Conservation (phyloP, 768 basidiomycete species). For the Chalciporus sphaerocephalus region DNA sequence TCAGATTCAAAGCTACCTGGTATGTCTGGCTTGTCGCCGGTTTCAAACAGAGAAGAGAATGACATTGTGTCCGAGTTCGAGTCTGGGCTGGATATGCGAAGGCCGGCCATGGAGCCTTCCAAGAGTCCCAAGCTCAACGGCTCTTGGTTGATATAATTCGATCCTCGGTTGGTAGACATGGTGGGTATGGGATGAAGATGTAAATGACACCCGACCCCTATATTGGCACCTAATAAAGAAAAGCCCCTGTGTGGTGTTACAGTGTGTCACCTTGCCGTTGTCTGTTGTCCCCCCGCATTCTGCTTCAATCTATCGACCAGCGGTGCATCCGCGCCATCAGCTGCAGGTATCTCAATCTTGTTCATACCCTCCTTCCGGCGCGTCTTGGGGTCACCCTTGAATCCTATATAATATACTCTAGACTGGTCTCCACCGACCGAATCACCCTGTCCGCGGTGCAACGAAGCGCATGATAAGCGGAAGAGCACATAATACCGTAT, state of each 20-base stretch:
- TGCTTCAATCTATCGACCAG: slow-evolving; percentile 57
- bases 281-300: slow-evolving; percentile 56
- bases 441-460: slow-evolving; percentile 46
- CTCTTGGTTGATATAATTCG: background rate
- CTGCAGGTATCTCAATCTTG: slow-evolving; percentile 73
- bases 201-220: background rate
- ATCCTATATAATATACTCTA: slow-evolving; percentile 75
- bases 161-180: background rate
- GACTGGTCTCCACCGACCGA: slow-evolving; percentile 61
- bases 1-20: background rate
- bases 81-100: background rate
- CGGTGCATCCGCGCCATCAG: slow-evolving; percentile 70
- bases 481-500: slow-evolving; percentile 11
- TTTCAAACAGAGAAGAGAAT: background rate
- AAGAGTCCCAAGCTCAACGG: background rate
- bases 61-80: background rate
- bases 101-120: background rate
- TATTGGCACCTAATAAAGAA: background rate
- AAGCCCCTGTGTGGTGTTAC: slow-evolving; percentile 4
- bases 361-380: slow-evolving; percentile 54
- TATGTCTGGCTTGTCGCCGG: background rate
- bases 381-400: slow-evolving; percentile 66
- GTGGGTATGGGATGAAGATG: background rate
- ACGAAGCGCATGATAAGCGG: slow-evolving; percentile 14
- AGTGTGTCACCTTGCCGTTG: slow-evolving; percentile 47